phyloP scores from a whole-genome alignment of 768 basidiomycete genomes.

The Porphyrellus cyaneotinctus region DNA sequence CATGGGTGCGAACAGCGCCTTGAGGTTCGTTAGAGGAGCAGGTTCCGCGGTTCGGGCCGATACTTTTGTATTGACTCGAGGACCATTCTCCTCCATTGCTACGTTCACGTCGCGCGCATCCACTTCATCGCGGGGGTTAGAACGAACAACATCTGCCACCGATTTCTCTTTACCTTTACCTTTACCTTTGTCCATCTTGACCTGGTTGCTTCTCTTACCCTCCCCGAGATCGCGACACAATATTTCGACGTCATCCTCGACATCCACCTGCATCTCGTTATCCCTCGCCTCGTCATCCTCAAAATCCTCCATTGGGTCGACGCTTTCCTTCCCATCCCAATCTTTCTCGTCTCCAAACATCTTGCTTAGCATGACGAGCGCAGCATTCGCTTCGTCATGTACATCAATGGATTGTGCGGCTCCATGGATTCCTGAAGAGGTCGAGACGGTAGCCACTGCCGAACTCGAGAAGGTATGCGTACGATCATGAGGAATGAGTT shows the following conservation, averaged over 20 bases:
- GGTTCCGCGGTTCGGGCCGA: neutral
- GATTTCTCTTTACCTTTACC: constrained; percentile 34
- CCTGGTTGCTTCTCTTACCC: neutral
- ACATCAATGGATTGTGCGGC: neutral
- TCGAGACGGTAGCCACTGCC: neutral
- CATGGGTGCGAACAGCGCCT: constrained; percentile 70
- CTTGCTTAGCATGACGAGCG: constrained; percentile 39
- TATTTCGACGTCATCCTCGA: constrained; percentile 24
- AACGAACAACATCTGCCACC: neutral
- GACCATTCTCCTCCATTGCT: constrained; percentile 10
- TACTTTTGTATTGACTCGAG: neutral
- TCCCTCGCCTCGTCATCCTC: constrained; percentile 20
- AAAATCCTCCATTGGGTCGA: constrained; percentile 47
- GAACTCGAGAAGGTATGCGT: neutral
- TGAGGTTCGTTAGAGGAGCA: constrained; percentile 41
- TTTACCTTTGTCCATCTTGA: constrained; percentile 6
- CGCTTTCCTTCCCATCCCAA: constrained; percentile 59
- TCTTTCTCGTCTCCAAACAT: constrained; percentile 52
- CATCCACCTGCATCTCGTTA: constrained; percentile 10
- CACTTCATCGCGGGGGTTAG: neutral
- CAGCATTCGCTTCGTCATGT: constrained; percentile 13
- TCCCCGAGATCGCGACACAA: constrained; percentile 6
- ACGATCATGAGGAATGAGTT: neutral
- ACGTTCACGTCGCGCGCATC: constrained; percentile 7
- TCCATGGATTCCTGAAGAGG: neutral